Percentiles rank a stretch among this genome's conserved stretches.
Evolutionary conservation across 1,139 yeast species (phyloP).

Genomic region (Yarrowia galli): DNA sequence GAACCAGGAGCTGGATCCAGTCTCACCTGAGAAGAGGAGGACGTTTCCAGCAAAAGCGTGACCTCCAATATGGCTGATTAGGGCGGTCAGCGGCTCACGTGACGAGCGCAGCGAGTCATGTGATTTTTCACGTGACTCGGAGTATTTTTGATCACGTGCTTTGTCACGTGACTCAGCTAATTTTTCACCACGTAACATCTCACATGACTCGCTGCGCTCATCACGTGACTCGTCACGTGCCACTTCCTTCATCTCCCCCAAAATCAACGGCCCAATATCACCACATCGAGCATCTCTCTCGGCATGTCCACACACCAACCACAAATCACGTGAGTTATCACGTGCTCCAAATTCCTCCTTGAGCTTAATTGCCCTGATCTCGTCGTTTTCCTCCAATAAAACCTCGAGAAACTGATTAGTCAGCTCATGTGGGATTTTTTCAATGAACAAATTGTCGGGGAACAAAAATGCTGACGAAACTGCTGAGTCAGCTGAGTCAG

Average conservation of each 20-base stretch:
- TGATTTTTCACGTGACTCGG: not conserved
- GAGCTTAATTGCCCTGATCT: slow-evolving; percentile 12
- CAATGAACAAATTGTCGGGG: slow-evolving; percentile 61
- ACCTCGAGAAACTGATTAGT: slow-evolving; percentile 56
- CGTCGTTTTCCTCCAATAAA: slow-evolving; percentile 47
- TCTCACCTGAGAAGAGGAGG: slow-evolving; percentile 54
- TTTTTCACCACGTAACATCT: slow-evolving; percentile 39
- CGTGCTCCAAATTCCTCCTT: slow-evolving; percentile 12
- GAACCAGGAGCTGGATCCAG: slow-evolving; percentile 65
- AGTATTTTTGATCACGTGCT: not conserved
- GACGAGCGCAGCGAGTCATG: slow-evolving; percentile 39
- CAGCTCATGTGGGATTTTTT: slow-evolving; percentile 49
- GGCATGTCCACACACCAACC: slow-evolving; percentile 70
- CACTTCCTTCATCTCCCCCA: slow-evolving; percentile 59
- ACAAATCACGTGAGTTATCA: slow-evolving; percentile 38
- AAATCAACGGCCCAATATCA: slow-evolving; percentile 62
- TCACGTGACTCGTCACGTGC: slow-evolving; percentile 48
- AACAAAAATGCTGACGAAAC: slow-evolving; percentile 53
- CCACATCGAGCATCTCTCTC: slow-evolving; percentile 74
- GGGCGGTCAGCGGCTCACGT: slow-evolving; percentile 57
- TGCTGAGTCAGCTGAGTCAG: too few relatives aligned
- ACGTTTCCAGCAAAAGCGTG: slow-evolving; percentile 82
- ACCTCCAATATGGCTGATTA: slow-evolving; percentile 76
- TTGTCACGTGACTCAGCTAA: too few relatives aligned
- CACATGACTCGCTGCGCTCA: too few relatives aligned